Evolutionary conservation across 768 basidiomycete species (phyloP), one percentile per base, ranked within the genome.

Genomic region (Panus rudis): DNA sequence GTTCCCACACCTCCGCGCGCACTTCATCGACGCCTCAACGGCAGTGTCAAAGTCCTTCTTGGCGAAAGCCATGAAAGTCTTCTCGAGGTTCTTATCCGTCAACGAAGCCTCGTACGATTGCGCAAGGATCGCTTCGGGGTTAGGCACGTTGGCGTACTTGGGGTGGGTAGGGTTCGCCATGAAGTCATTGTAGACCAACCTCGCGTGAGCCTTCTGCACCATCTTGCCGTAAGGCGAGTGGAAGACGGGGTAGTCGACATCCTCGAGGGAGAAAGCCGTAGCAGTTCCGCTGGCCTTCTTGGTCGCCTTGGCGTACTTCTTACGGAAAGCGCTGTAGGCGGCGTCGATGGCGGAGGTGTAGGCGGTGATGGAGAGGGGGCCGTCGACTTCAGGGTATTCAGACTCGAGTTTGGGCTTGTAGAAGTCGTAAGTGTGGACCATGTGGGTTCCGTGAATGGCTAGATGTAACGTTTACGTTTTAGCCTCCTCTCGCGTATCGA

Each of bases 151-250:
- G 48, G 80, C 78, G 57, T 84, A 91, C 42, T 72, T 73, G 28
- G 89, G 68, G 27, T 73, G 70, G 6, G 72, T 66, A 24, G 96
- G 89, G 61, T 79, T 73, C 48, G 79, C 65, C 55, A 92, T 69
- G 74, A 93, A 99, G 70, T 99, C 96, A 64, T 92, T 88, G 71
- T 78, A 92, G 57, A 83, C 70, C 60, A 98, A 70, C 45, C 96
- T 88, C 27, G 89, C 94, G 62, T 94, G 84, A 33, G 90, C 92
- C 69, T 97, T 99, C 64, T 96, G 87, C 42, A 96, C 93, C 62
- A 96, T 88, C 71, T 99, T 99, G 70, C 96, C 94, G 65, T 97
- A 99, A 0, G 96, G 96, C 46, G 84, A 85, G 73, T 99, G 96
- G 81, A 98, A 93, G 55, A 93, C 80, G 51, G 85, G 75, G 62